These are phyloP conservation scores for Chytriomyces hyalinus DNA, from an alignment of 192 early-diverging fungal genomes.

Conservation along the genomic window DNA sequence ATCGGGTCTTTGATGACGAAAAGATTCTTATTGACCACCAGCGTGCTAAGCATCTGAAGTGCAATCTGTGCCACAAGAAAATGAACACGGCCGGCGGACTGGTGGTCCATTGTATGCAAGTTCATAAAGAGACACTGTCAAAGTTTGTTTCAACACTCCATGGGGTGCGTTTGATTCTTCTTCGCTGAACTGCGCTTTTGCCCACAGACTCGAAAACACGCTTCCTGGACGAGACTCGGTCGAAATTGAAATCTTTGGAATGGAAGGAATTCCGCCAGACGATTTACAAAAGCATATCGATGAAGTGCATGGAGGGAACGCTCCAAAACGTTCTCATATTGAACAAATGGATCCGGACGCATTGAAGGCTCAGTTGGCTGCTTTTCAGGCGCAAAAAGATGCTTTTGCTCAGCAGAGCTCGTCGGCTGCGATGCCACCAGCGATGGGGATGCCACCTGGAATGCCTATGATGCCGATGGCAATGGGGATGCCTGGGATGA, in stretches of 20 bases:
- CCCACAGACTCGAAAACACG: conserved; percentile 79
- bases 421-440: conserved; percentile 14
- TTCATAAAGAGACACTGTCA: conserved; percentile 87
- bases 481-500: conserved; percentile 19
- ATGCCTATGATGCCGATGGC: neutral
- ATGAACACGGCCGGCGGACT: conserved; percentile 90
- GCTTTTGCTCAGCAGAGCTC: neutral
- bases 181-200: neutral
- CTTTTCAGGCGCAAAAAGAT: conserved; percentile 49
- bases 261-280: conserved; percentile 85
- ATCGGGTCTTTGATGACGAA: conserved; percentile 94
- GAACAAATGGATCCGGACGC: conserved; percentile 36
- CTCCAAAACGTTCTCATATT: conserved; percentile 31
- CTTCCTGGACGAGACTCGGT: conserved; percentile 79
- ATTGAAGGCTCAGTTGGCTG: conserved; percentile 46
- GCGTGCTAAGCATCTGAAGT: conserved; percentile 94
- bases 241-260: conserved; percentile 95
- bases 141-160: conserved; percentile 52
- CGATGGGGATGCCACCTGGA: neutral
- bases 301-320: conserved; percentile 34
- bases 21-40: conserved; percentile 93
- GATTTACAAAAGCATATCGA: conserved; percentile 75
- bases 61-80: conserved; percentile 79
- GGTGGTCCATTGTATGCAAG: conserved; percentile 87
- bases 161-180: neutral